Evolutionary conservation across 2,329 filamentous ascomycete genomes (phyloP).

Genomic region (Phyllosticta capitalensis): DNA sequence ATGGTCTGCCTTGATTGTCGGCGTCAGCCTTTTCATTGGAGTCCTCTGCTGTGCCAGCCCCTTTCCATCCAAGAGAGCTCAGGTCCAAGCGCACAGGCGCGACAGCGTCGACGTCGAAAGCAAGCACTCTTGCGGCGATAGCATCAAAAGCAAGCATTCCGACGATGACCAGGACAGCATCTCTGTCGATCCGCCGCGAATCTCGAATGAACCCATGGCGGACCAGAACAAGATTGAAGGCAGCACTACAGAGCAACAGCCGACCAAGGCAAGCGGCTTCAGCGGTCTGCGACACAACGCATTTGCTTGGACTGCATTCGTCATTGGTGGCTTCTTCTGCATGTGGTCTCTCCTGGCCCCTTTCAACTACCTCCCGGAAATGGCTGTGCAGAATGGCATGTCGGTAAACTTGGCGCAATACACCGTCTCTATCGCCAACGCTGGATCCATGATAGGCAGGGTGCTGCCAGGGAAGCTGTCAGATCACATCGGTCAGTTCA

Average conservation of each 20-base stretch:
- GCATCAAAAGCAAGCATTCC: not conserved
- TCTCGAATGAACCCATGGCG: not conserved
- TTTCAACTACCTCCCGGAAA: conserved; percentile 46
- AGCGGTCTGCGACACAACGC: not conserved
- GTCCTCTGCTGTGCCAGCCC: conserved; percentile 6
- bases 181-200: not conserved
- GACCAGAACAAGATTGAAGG: not conserved
- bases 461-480: conserved; percentile 34
- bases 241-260: not conserved
- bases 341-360: conserved; percentile 35
- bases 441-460: conserved; percentile 31
- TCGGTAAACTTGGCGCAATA: conserved; percentile 40
- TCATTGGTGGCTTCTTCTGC: conserved; percentile 25
- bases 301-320: not conserved
- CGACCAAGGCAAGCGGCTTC: not conserved
- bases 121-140: not conserved
- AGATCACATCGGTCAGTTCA: conserved; percentile 29
- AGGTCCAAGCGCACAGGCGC: not conserved
- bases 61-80: conserved; percentile 2
- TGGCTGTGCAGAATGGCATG: conserved; percentile 44
- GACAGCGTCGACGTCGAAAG: not conserved
- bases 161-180: not conserved
- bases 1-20: conserved; percentile 12
- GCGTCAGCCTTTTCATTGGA: conserved; percentile 6
- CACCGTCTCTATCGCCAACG: conserved; percentile 33